Evolutionary conservation across 2,329 filamentous ascomycete genomes (phyloP).

Genomic region (Fusarium nanum): DNA sequence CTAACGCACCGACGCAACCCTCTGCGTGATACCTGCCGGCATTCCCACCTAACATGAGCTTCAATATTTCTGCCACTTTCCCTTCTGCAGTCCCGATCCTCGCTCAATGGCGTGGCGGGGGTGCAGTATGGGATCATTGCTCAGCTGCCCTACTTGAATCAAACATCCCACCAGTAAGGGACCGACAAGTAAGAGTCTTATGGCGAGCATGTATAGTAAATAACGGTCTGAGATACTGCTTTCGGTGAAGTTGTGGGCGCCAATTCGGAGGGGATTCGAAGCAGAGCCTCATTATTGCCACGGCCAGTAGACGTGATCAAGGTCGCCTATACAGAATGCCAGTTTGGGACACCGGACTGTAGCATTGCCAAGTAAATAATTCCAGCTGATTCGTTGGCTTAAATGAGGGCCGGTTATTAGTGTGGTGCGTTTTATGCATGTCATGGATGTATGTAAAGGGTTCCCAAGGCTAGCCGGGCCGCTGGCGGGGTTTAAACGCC

Average conservation of each 20-base stretch:
- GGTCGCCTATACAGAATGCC: slow-evolving; percentile 14
- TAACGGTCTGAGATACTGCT: slow-evolving; percentile 17
- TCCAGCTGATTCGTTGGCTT: slow-evolving; percentile 24
- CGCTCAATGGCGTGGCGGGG: slow-evolving; percentile 4
- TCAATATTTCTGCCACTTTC: slow-evolving; percentile 15
- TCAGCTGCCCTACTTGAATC: slow-evolving; percentile 17
- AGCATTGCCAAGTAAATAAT: slow-evolving; percentile 32
- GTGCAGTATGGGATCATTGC: slow-evolving; percentile 13
- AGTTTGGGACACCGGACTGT: slow-evolving; percentile 16
- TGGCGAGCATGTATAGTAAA: slow-evolving; percentile 25
- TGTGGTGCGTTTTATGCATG: slow-evolving; percentile 37
- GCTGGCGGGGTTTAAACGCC: slow-evolving; percentile 39
- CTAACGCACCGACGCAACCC: slow-evolving; percentile 28
- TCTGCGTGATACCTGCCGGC: slow-evolving; percentile 6
- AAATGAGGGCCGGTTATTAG: slow-evolving; percentile 20
- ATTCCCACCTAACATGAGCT: slow-evolving; percentile 23
- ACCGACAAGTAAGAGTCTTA: slow-evolving; percentile 30
- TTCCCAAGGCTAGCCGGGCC: slow-evolving; percentile 35
- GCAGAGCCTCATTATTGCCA: slow-evolving; percentile 39
- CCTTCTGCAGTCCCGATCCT: slow-evolving; percentile 29
- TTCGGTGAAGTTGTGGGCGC: slow-evolving; percentile 14
- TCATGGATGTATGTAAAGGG: slow-evolving; percentile 20
- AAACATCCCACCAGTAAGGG: slow-evolving; percentile 36
- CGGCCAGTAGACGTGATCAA: slow-evolving; percentile 12
- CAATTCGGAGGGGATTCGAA: slow-evolving; percentile 8